A percentile compares a stretch with the other conserved stretches of the same genome.
These are phyloP conservation scores for Colletotrichum sp. DNA, from an alignment of 2,329 filamentous ascomycete species.

Conservation along the genomic window DNA sequence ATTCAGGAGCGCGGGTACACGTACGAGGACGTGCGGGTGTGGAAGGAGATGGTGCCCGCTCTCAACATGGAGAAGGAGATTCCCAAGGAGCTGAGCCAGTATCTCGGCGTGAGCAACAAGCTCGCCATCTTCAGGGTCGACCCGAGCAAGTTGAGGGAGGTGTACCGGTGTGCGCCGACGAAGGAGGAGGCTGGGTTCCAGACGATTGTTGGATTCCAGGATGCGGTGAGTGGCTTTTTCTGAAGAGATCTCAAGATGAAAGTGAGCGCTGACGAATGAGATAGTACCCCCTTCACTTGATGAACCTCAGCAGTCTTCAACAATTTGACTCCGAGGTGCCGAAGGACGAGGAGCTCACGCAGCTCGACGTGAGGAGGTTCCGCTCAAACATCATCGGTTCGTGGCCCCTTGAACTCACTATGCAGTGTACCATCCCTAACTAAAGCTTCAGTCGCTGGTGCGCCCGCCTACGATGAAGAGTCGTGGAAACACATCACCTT, in stretches of 20 bases:
- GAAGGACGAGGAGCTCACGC: constrained; percentile 49
- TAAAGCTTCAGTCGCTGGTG: constrained; percentile 58
- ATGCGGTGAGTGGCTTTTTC: constrained; percentile 58
- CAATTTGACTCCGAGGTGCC: constrained; percentile 63
- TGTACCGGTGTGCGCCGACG: constrained; percentile 65
- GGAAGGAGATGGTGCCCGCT: constrained; percentile 61
- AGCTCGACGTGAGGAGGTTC: constrained; percentile 68
- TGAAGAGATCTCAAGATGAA: background rate
- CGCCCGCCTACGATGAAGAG: constrained; percentile 71
- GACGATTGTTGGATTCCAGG: constrained; percentile 71
- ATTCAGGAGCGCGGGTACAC: constrained; percentile 64
- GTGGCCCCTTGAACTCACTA: constrained; percentile 13
- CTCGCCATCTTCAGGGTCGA: constrained; percentile 74
- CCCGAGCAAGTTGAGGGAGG: constrained; percentile 58
- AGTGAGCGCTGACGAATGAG: background rate
- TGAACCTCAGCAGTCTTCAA: constrained; percentile 69
- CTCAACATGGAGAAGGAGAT: constrained; percentile 65
- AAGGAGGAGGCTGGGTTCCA: constrained; percentile 66
- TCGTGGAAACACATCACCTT: constrained; percentile 68
- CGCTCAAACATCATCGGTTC: constrained; percentile 74
- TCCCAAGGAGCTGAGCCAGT: constrained; percentile 66
- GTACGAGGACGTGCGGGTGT: constrained; percentile 67
- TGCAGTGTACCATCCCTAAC: background rate
- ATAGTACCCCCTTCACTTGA: constrained; percentile 72
- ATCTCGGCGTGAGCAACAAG: constrained; percentile 70